A percentile compares a stretch with the other conserved stretches of the same genome.
Evolutionary conservation across 345 rosid genomes (phyloP).

Genomic region (Crucihimalaya himalaica): DNA sequence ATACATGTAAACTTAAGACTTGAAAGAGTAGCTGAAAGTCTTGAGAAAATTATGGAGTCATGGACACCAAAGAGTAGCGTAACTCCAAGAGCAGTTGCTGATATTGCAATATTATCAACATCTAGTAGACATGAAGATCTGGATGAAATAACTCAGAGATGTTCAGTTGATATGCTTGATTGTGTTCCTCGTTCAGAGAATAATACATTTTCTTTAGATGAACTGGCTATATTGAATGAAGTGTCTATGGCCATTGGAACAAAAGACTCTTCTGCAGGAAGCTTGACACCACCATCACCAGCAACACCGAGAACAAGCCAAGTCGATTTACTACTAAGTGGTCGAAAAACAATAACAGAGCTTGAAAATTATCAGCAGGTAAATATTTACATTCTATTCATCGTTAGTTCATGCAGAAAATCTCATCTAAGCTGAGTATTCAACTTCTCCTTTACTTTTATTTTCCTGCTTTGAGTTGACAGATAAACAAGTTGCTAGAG

Average conservation of each 20-base stretch:
- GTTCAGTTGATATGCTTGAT: constrained; percentile 65
- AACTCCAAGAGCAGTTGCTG: constrained; percentile 57
- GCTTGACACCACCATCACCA: constrained; percentile 92
- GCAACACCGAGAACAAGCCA: constrained; percentile 75
- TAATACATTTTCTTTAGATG: constrained; percentile 55
- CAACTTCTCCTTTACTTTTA: constrained; percentile 3
- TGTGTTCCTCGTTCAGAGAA: constrained; percentile 58
- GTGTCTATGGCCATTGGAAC: constrained; percentile 52
- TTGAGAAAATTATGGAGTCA: constrained; percentile 74
- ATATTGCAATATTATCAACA: constrained; percentile 43
- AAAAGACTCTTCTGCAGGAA: constrained; percentile 65
- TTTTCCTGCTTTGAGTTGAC: constrained; percentile 38
- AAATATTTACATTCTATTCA: constrained; percentile 7
- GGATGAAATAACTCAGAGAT: constrained; percentile 50
- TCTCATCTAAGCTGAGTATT: constrained; percentile 7
- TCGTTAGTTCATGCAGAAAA: not conserved
- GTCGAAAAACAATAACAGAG: constrained; percentile 69
- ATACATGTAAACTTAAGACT: constrained; percentile 76
- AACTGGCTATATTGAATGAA: constrained; percentile 48
- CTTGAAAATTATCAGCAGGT: constrained; percentile 90
- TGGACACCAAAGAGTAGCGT: constrained; percentile 80
- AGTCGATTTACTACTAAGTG: constrained; percentile 77
- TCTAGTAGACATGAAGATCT: constrained; percentile 49
- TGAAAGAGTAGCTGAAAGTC: constrained; percentile 89
- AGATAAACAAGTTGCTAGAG: constrained; percentile 76